Base-by-base conservation (phyloP, 2,329 filamentous ascomycete species). In the Lachnellula suecica region DNA sequence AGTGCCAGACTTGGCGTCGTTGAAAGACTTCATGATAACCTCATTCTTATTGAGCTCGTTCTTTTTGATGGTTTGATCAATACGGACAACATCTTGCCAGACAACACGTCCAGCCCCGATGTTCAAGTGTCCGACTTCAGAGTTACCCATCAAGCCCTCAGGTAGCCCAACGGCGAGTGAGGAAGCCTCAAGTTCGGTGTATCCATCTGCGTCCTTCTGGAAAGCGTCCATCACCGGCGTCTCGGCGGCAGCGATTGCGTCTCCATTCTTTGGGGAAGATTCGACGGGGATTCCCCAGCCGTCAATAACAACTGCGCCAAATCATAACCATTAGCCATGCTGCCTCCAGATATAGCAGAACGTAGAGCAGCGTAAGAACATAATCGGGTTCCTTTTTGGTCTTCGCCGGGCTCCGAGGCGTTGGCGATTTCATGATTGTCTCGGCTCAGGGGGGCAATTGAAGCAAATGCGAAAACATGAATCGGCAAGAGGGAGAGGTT, bases 71-170 rank as follows among this genome's bases (percentile, higher is more conserved):
- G 88, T 90, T 52, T 87, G 84, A 73, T 97, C 94, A 74, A 99
- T 99, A 66, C 94, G 89, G 61, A 99, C 94, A 60, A 95, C 90
- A 72, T 94, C 93, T 74, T 99, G 94, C 94, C 94, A 99, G 66
- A 99, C 94, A 56, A 99, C 94, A 67, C 94, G 84, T 53, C 94
- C 94, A 54, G 94, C 94, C 66, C 94, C 94, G 71, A 99, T 97
- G 81, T 99, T 99, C 77, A 99, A 75, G 74, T 99, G 94, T 57
- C 94, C 94, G 71, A 99, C 94, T 74, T 99, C 94, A 64, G 90
- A 96, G 80, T 99, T 99, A 61, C 94, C 94, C 94, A 99, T 99
- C 62, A 99, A 79, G 54, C 94, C 94, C 71, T 99, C 92, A 19
- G 94, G 94, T 48, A 99, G 83, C 61, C 94, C 94, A 60, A 99